These are phyloP conservation scores for Bremia lactucae DNA, from an alignment of 352 stramenopile genomes.

Conservation along the genomic window DNA sequence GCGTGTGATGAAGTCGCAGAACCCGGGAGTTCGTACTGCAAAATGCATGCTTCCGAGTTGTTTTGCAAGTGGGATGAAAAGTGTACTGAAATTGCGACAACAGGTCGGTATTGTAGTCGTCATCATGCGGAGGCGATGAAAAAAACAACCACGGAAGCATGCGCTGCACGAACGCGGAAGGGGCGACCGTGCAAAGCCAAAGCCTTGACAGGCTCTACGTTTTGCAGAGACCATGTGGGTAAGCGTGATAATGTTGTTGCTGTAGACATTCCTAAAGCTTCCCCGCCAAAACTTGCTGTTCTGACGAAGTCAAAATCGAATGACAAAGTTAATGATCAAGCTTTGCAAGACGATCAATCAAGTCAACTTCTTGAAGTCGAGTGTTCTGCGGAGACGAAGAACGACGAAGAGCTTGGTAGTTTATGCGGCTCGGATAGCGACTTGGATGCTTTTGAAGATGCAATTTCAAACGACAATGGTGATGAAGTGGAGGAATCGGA, in stretches of 20 bases:
- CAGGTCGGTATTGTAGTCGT: constrained; percentile 22
- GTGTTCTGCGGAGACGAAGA: neutral
- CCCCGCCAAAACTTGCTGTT: neutral
- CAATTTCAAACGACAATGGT: constrained; percentile 26
- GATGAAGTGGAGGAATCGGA: constrained; percentile 75
- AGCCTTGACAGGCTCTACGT: constrained; percentile 16
- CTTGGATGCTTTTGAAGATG: constrained; percentile 32
- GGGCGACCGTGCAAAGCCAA: constrained; percentile 31
- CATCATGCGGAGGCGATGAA: constrained; percentile 10
- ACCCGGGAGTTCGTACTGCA: constrained; percentile 30
- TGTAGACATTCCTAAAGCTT: neutral
- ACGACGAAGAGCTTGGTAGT: constrained; percentile 10
- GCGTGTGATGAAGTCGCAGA: constrained; percentile 33
- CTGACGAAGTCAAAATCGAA: neutral
- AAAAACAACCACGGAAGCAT: constrained; percentile 10
- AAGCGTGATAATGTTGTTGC: neutral
- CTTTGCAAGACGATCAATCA: neutral
- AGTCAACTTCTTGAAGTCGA: neutral
- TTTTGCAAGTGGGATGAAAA: constrained; percentile 27
- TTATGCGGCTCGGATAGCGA: constrained; percentile 24
- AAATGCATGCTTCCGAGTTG: constrained; percentile 17
- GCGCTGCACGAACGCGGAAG: constrained; percentile 28
- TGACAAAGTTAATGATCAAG: too few species aligned
- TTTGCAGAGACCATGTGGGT: constrained; percentile 30
- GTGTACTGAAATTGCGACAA: constrained; percentile 25